These are phyloP conservation scores for Aureobasidium sp. DNA, from an alignment of 2,329 filamentous ascomycete genomes.

Conservation along the genomic window DNA sequence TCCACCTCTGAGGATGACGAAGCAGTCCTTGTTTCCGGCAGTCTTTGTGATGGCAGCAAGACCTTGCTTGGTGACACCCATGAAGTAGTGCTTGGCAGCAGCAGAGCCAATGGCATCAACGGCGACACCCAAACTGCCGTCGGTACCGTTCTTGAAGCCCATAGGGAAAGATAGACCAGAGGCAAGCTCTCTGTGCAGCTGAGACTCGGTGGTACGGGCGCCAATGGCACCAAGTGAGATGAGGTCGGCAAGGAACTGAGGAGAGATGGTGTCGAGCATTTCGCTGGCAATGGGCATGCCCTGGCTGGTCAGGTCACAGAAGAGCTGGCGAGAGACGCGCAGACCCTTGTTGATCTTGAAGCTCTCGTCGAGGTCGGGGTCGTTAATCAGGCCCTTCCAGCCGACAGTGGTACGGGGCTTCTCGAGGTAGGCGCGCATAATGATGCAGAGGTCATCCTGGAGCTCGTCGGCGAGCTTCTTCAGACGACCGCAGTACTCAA, in stretches of 20 bases:
- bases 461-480: conserved; percentile 72
- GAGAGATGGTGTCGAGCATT: conserved; percentile 98
- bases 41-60: conserved; percentile 92
- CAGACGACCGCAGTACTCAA: conserved; percentile 79
- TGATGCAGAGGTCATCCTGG: conserved; percentile 73
- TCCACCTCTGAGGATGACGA: conserved; percentile 89
- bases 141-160: conserved; percentile 99
- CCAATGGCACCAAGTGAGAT: conserved; percentile 95
- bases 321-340: conserved; percentile 83
- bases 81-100: conserved; percentile 85
- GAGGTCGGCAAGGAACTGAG: conserved; percentile 93
- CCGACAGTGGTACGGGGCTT: conserved; percentile 97
- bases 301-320: conserved; percentile 74
- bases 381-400: conserved; percentile 99
- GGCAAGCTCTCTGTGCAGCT: conserved; percentile 91
- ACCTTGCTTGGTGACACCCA: conserved; percentile 97
- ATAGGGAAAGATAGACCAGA: conserved; percentile 95
- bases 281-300: conserved; percentile 96
- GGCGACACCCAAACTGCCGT: conserved; percentile 80
- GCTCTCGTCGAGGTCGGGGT: conserved; percentile 93
- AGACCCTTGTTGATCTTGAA: conserved; percentile 99
- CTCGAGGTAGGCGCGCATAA: conserved; percentile 98
- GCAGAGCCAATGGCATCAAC: conserved; percentile 88
- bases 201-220: conserved; percentile 90
- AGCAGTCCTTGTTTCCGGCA: conserved; percentile 90